A percentile compares a stretch with the other conserved stretches of the same genome.
phyloP scores from a whole-genome alignment of 768 basidiomycete genomes.

The Rhodocollybia butyracea region DNA sequence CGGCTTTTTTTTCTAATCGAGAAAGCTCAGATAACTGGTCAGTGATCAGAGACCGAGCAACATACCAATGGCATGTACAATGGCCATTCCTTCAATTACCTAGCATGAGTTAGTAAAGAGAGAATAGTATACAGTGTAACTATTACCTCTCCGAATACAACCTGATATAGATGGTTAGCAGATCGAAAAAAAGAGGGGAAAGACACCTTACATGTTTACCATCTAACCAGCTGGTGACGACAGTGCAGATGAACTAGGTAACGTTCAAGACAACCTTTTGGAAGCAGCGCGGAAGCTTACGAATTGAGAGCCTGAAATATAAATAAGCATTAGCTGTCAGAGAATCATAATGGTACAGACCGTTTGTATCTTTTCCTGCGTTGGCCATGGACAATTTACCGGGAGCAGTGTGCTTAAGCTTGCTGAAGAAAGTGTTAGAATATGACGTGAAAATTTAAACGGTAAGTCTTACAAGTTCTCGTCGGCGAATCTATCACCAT shows the following conservation, averaged over 20 bases:
- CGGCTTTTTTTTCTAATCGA: constrained; percentile 62
- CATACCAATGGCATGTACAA: constrained; percentile 73
- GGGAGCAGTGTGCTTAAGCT: constrained; percentile 89
- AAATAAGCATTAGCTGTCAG: neutral
- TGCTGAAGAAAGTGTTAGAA: constrained; percentile 45
- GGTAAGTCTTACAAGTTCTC: constrained; percentile 81
- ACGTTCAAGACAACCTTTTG: constrained; percentile 6
- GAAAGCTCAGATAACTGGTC: constrained; percentile 11
- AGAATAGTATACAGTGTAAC: too few relatives aligned
- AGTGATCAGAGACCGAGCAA: neutral
- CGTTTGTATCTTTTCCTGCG: constrained; percentile 89
- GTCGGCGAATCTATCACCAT: constrained; percentile 86
- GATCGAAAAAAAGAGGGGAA: neutral
- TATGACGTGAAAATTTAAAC: neutral
- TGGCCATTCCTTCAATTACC: constrained; percentile 89
- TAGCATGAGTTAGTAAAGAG: too few relatives aligned
- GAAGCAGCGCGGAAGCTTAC: constrained; percentile 39
- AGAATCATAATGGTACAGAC: constrained; percentile 32
- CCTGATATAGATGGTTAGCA: constrained; percentile 35
- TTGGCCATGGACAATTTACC: constrained; percentile 95
- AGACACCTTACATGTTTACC: constrained; percentile 67
- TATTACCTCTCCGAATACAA: constrained; percentile 95
- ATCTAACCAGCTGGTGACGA: constrained; percentile 86
- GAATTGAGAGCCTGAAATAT: constrained; percentile 74
- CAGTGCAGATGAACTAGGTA: constrained; percentile 87